Evolutionary conservation across 148 eudicot genomes (phyloP), one percentile per base, ranked within the genome.

Genomic region (Amaranthus hypochondriacus): DNA sequence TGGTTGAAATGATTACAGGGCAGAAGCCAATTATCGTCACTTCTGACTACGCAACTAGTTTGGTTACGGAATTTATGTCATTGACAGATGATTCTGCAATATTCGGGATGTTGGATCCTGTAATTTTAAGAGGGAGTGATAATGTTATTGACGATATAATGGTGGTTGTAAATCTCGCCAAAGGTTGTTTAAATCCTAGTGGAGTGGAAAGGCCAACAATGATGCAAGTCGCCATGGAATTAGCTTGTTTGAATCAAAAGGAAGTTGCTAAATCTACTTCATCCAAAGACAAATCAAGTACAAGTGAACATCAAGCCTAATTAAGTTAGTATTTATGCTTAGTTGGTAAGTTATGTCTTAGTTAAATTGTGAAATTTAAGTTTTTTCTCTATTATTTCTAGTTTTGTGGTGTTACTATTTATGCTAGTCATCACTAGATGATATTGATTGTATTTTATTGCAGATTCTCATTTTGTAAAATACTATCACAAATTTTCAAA

Each of bases 201-300:
- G 67, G 75, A 12, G 9, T 12, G 4, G 5, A 42, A 48, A 72
- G 66, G 39, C 75, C 75, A 59, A 72, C 75, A 1, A 72, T 72
- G 75, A 60, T 59, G 28, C 66, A 72, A 72, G 67, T 72, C 48
- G 67, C 67, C 0, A 21, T 14, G 67, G 54, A 57, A 70, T 12
- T 70, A 5, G 63, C 21, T 12, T 5, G 62, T n/a, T 58, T 58
- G 62, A 58, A 28, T 5, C 5, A 58, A 14, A 58, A 58, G 21
- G 62, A 14, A 7, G 2, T 9, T 58, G 62, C 6, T 5, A 15
- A n/a, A 0, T 15, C 18, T 58, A 6, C 42, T 18, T 15, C 62
- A 58, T 58, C 28, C n/a, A 1, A 14, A n/a, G 62, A 15, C 39
- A 28, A 28, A 1, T 28, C 39, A 28, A 28, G 39, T 28, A 28